Percentiles rank a stretch among this genome's conserved stretches.
These are phyloP conservation scores for Fraxinus ornus DNA, from an alignment of 305 asterid species.

Conservation along the genomic window DNA sequence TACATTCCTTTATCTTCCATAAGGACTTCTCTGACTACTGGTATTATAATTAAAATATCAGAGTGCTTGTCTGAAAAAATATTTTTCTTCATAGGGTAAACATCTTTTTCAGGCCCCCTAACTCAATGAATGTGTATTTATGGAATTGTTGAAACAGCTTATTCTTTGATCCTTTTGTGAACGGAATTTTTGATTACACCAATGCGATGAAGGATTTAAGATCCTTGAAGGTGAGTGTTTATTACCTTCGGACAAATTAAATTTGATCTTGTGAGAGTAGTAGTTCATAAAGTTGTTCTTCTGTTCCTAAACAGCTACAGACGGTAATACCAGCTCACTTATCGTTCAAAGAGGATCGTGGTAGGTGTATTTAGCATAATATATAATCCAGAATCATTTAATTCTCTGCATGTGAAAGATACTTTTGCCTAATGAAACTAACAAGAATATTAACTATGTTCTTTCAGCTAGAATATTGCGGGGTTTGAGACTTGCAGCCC, in stretches of 20 bases:
- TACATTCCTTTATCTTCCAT: neutral
- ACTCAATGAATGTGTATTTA: slow-evolving; percentile 20
- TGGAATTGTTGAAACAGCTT: slow-evolving; percentile 57
- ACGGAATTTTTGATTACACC: slow-evolving; percentile 67
- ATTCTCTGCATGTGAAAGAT: slow-evolving; percentile 10
- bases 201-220: slow-evolving; percentile 68
- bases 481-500: slow-evolving; percentile 94
- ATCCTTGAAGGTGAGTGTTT: slow-evolving; percentile 58
- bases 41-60: neutral
- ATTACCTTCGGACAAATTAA: slow-evolving; percentile 16
- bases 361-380: slow-evolving; percentile 41
- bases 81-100: slow-evolving; percentile 8
- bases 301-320: slow-evolving; percentile 58
- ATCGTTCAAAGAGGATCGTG: slow-evolving; percentile 86
- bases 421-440: slow-evolving; percentile 7
- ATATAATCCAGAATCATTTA: slow-evolving; percentile 6
- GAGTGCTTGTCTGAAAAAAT: neutral
- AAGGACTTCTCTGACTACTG: neutral
- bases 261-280: slow-evolving; percentile 22
- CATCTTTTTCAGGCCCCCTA: slow-evolving; percentile 4
- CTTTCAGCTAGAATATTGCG: slow-evolving; percentile 90
- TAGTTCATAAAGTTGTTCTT: slow-evolving; percentile 24
- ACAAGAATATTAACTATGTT: slow-evolving; percentile 12
- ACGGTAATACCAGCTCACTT: slow-evolving; percentile 69
- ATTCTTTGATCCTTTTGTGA: slow-evolving; percentile 68